A percentile compares a stretch with the other conserved stretches of the same genome.
phyloP scores from a whole-genome alignment of 768 basidiomycete species.

The Lactarius hatsudake region DNA sequence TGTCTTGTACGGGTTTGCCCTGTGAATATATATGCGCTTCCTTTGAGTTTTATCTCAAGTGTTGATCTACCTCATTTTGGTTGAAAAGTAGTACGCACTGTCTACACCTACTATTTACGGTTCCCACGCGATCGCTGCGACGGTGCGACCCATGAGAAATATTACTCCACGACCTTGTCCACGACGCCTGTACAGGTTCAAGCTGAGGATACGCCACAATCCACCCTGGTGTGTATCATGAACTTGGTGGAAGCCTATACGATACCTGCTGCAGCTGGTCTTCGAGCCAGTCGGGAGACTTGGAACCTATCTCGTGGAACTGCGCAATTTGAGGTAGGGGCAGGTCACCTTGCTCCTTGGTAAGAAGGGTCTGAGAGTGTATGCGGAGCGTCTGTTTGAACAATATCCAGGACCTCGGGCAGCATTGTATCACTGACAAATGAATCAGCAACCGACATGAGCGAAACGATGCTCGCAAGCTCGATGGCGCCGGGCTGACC shows the following conservation, averaged over 20 bases:
- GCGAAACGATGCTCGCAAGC: not conserved
- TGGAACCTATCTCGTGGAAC: not conserved
- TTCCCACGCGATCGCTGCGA: not conserved
- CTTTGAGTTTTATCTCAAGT: no score
- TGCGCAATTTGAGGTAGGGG: not conserved
- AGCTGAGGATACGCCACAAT: not conserved
- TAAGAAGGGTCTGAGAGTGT: no score
- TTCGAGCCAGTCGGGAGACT: not conserved
- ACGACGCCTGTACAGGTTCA: not conserved
- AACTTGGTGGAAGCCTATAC: not conserved
- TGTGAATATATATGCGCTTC: no score
- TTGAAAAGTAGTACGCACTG: no score
- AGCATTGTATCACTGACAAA: not conserved
- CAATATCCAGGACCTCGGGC: not conserved
- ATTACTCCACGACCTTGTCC: not conserved
- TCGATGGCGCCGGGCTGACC: not conserved
- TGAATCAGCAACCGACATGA: not conserved
- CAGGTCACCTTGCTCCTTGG: not conserved
- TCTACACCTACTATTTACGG: no score
- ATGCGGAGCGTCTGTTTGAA: not conserved
- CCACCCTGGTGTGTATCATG: no score
- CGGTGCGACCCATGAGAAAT: not conserved
- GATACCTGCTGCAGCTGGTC: not conserved
- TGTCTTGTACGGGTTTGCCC: no score
- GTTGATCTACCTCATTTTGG: no score